These are phyloP conservation scores for Erysimum cheiri DNA, from an alignment of 441 rosid species.

Conservation along the genomic window DNA sequence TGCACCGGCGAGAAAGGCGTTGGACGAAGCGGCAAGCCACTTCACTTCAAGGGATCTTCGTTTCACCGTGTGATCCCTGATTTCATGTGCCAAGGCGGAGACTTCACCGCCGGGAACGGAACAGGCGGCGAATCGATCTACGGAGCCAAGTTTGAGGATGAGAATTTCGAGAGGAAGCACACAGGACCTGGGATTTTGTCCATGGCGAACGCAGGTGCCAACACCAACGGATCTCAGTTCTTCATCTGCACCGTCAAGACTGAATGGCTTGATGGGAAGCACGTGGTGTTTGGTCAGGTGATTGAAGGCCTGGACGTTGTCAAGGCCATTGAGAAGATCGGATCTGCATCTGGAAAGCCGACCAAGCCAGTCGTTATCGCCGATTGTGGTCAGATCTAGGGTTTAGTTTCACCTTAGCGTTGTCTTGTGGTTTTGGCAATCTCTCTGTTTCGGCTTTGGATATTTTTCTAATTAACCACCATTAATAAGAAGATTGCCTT, in stretches of 20 bases:
- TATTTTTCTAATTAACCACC: constrained; percentile 1
- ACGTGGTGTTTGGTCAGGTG: constrained; percentile 88
- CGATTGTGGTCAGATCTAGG: constrained; percentile 67
- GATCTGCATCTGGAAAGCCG: constrained; percentile 60
- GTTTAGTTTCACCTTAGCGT: not conserved
- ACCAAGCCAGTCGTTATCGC: constrained; percentile 52
- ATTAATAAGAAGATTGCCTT: not conserved
- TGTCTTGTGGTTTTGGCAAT: not conserved
- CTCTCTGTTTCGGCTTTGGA: not conserved
- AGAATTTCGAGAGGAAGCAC: constrained; percentile 79
- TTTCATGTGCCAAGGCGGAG: constrained; percentile 90
- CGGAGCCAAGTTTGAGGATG: constrained; percentile 81
- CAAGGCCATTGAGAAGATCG: constrained; percentile 74
- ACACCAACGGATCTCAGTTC: constrained; percentile 88
- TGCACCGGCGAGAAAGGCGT: constrained; percentile 85
- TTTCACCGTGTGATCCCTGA: constrained; percentile 79
- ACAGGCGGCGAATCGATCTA: constrained; percentile 92
- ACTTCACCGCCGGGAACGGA: constrained; percentile 78
- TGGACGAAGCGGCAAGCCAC: constrained; percentile 63
- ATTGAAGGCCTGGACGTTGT: constrained; percentile 88
- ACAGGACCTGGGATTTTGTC: constrained; percentile 84
- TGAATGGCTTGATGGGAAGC: constrained; percentile 81
- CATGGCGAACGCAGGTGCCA: constrained; percentile 81
- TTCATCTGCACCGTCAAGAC: constrained; percentile 82
- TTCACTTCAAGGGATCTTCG: constrained; percentile 68